Evolutionary conservation across 768 basidiomycete genomes (phyloP).

Genomic region (Mycena amicta): DNA sequence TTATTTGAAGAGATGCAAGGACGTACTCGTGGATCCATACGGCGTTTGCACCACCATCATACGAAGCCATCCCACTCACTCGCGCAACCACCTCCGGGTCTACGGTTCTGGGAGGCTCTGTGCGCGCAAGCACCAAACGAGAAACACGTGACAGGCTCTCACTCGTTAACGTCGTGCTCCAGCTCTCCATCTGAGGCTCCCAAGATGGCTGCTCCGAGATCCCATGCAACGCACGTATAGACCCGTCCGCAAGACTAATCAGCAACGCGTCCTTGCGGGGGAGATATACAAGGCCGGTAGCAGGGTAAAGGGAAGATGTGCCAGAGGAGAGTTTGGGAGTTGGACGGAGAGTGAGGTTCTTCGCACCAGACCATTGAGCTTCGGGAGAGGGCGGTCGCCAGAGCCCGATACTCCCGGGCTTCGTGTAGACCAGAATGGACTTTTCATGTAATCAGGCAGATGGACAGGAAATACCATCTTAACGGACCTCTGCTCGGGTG

Average conservation of each 20-base stretch:
- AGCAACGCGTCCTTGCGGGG: slow-evolving; percentile 53
- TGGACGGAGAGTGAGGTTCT: slow-evolving; percentile 41
- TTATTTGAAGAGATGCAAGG: neutral
- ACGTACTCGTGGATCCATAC: slow-evolving; percentile 71
- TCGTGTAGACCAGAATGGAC: slow-evolving; percentile 61
- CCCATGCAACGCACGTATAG: slow-evolving; percentile 61
- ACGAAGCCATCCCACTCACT: slow-evolving; percentile 60
- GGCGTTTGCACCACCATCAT: slow-evolving; percentile 56
- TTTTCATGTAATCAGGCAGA: slow-evolving; percentile 24
- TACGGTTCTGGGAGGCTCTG: slow-evolving; percentile 42
- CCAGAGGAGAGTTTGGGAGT: slow-evolving; percentile 54
- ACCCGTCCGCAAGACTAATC: slow-evolving; percentile 68
- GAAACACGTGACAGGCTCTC: slow-evolving; percentile 49
- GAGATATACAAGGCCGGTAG: slow-evolving; percentile 63
- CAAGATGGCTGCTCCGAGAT: slow-evolving; percentile 52
- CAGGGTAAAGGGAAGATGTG: slow-evolving; percentile 60
- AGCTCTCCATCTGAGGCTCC: slow-evolving; percentile 25
- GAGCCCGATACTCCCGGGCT: slow-evolving; percentile 61
- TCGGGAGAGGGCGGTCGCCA: slow-evolving; percentile 45
- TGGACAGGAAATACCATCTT: neutral
- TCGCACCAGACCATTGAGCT: slow-evolving; percentile 51
- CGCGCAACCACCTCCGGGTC: slow-evolving; percentile 56
- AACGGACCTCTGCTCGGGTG: slow-evolving; percentile 23
- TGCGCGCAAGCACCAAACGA: slow-evolving; percentile 52
- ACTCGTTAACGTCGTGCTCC: slow-evolving; percentile 35